Conservation (phyloP, 345 rosid species). For the Alliaria petiolata region DNA sequence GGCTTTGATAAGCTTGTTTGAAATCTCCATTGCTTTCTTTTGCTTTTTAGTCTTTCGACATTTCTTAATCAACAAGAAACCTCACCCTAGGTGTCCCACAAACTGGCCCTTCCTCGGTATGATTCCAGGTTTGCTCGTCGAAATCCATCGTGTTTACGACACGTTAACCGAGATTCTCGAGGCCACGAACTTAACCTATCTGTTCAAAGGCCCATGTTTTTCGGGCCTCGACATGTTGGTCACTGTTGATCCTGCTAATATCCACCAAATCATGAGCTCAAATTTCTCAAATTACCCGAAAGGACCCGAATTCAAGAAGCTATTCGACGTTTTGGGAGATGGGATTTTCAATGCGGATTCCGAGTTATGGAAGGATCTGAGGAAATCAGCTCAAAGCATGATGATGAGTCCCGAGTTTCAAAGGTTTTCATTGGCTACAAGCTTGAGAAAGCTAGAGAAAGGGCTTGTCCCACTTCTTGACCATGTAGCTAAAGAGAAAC, state of each 20-base stretch:
- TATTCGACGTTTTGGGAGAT: constrained; percentile 38
- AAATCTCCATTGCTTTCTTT: constrained; percentile 23
- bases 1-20: constrained; percentile 29
- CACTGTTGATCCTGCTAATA: constrained; percentile 37
- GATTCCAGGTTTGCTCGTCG: constrained; percentile 22
- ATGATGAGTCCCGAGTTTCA: constrained; percentile 26
- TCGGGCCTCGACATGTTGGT: constrained; percentile 20
- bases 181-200: constrained; percentile 20
- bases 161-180: constrained; percentile 18
- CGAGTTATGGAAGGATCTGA: constrained; percentile 35
- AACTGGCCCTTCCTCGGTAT: constrained; percentile 36
- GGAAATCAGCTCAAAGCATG: constrained; percentile 30
- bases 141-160: constrained; percentile 32
- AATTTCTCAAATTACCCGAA: constrained; percentile 34
- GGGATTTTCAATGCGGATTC: constrained; percentile 42
- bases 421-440: constrained; percentile 26
- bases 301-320: constrained; percentile 35
- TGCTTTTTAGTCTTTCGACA: constrained; percentile 18
- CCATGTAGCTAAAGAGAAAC: constrained; percentile 20
- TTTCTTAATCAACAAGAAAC: constrained; percentile 21
- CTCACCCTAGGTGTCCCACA: constrained; percentile 9
- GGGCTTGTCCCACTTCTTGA: constrained; percentile 39
- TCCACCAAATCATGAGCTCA: constrained; percentile 36
- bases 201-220: constrained; percentile 25
- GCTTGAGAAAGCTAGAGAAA: constrained; percentile 8